Conservation (phyloP, 306 rosid species). For the Nissolia schottii region DNA sequence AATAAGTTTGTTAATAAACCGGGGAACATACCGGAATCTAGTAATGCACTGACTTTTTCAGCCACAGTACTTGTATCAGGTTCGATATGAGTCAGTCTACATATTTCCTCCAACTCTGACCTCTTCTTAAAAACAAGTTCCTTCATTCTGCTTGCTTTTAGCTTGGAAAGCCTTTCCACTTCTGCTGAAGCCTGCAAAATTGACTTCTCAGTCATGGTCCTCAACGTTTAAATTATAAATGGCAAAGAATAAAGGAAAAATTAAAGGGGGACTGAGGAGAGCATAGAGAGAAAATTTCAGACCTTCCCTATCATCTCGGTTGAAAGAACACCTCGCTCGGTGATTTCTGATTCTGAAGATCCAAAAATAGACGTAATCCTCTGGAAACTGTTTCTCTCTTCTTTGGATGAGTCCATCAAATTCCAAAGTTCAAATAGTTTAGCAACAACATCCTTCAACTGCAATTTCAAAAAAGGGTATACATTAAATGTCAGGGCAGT, state of each 20-base stretch:
- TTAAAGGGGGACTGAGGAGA: neutral
- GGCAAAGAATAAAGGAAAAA: neutral
- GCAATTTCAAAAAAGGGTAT: constrained; percentile 36
- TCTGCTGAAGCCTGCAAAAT: constrained; percentile 76
- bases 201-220: neutral
- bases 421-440: constrained; percentile 84
- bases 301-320: constrained; percentile 76
- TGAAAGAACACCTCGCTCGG: constrained; percentile 70
- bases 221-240: neutral
- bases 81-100: constrained; percentile 74
- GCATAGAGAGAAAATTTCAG: constrained; percentile 4
- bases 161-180: constrained; percentile 74
- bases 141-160: constrained; percentile 96
- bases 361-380: constrained; percentile 53
- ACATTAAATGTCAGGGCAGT: neutral
- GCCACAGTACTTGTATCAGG: constrained; percentile 84
- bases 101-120: constrained; percentile 80
- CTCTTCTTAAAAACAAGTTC: constrained; percentile 92
- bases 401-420: constrained; percentile 93
- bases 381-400: constrained; percentile 61
- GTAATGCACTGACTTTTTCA: constrained; percentile 87
- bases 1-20: neutral
- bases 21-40: constrained; percentile 69
- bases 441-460: constrained; percentile 71
- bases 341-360: constrained; percentile 59